Percentiles rank a stretch among this genome's conserved stretches.
phyloP scores from a whole-genome alignment of 805 yeast genomes.

The Candida nemodendra region DNA sequence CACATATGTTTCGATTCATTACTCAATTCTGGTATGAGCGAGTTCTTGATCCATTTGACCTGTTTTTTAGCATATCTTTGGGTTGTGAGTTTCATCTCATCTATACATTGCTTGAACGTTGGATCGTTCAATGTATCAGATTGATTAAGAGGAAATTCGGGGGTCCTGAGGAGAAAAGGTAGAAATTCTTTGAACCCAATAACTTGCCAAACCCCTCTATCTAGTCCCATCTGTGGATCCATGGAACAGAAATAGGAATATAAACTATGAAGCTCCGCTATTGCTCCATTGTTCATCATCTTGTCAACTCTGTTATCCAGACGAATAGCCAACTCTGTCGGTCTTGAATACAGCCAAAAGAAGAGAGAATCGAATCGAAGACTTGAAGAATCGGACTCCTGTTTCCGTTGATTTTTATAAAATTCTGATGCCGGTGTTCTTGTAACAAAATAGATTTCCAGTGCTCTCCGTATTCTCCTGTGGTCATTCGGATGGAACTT shows the following conservation, averaged over 20 bases:
- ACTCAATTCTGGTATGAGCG: slow-evolving; percentile 58
- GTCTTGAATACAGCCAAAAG: slow-evolving; percentile 80
- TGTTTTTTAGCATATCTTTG: slow-evolving; percentile 86
- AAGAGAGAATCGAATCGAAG: slow-evolving; percentile 62
- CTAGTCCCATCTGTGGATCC: slow-evolving; percentile 46
- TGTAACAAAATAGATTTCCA: slow-evolving; percentile 73
- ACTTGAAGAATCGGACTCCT: slow-evolving; percentile 42
- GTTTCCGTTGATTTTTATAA: slow-evolving; percentile 57
- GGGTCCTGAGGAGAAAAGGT: slow-evolving; percentile 44
- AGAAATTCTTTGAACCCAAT: slow-evolving; percentile 90
- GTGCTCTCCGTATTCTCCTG: slow-evolving; percentile 72
- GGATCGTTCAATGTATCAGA: slow-evolving; percentile 10
- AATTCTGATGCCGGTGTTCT: slow-evolving; percentile 68
- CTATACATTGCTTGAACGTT: slow-evolving; percentile 48
- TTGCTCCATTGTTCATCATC: slow-evolving; percentile 73
- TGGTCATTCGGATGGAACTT: slow-evolving; percentile 93
- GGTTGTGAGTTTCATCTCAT: slow-evolving; percentile 79
- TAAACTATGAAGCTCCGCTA: slow-evolving; percentile 64
- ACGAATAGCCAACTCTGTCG: slow-evolving; percentile 53
- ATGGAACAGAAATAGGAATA: slow-evolving; percentile 42
- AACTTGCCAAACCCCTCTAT: slow-evolving; percentile 88
- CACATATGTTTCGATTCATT: slow-evolving; percentile 45
- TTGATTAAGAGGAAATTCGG: slow-evolving; percentile 15
- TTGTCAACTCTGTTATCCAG: slow-evolving; percentile 78
- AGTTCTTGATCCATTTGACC: slow-evolving; percentile 83